These are phyloP conservation scores for Kodamaea jinghongensis DNA, from an alignment of 805 yeast species.

Conservation along the genomic window DNA sequence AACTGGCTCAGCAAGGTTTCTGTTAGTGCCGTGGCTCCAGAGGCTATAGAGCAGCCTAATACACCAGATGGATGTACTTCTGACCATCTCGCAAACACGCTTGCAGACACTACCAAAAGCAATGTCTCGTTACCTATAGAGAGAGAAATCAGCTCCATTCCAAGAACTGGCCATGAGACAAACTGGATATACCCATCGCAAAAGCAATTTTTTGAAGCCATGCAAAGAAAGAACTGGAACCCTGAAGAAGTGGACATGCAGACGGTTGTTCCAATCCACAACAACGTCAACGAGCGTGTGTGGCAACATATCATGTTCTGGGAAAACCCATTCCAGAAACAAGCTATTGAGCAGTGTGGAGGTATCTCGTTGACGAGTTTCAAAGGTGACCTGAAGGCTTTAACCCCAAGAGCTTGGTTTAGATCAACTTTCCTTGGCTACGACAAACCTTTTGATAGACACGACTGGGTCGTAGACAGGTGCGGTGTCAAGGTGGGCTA, in stretches of 20 bases:
- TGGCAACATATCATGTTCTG: conserved; percentile 83
- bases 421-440: conserved; percentile 65
- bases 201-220: conserved; percentile 90
- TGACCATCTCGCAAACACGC: conserved; percentile 33
- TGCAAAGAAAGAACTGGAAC: conserved; percentile 86
- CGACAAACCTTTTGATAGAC: conserved; percentile 88
- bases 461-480: conserved; percentile 87
- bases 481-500: conserved; percentile 84
- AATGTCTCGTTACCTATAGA: conserved; percentile 57
- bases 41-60: conserved; percentile 35
- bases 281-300: conserved; percentile 88
- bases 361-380: conserved; percentile 83
- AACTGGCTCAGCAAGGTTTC: conserved; percentile 48
- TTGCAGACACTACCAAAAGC: conserved; percentile 24
- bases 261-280: conserved; percentile 90
- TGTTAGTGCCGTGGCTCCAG: conserved; percentile 28
- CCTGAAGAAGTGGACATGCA: conserved; percentile 83
- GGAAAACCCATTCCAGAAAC: conserved; percentile 65
- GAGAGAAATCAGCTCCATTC: conserved; percentile 77
- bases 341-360: conserved; percentile 55
- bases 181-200: conserved; percentile 97
- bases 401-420: conserved; percentile 82
- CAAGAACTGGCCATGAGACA: conserved; percentile 57
- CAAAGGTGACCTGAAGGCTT: conserved; percentile 80
- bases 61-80: conserved; percentile 43